These are phyloP conservation scores for Actinomortierella wolfii DNA, from an alignment of 371 early-diverging fungal genomes.

Conservation along the genomic window DNA sequence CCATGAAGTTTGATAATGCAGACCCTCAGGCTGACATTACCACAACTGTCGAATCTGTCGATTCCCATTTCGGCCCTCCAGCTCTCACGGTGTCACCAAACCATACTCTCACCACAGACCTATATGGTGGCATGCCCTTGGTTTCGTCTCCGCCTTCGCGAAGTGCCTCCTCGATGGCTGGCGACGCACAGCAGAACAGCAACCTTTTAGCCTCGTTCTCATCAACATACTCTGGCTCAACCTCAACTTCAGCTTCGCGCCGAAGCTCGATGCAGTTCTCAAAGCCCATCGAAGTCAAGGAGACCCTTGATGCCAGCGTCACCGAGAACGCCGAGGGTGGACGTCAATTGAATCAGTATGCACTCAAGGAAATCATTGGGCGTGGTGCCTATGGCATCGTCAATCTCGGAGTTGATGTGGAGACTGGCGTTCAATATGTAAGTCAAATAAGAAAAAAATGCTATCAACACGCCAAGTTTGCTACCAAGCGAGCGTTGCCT, in stretches of 20 bases:
- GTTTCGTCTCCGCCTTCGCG: too few species aligned
- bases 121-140: too few species aligned
- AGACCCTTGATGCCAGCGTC: conserved; percentile 74
- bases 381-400: conserved; percentile 92
- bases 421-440: conserved; percentile 63
- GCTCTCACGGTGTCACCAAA: too few species aligned
- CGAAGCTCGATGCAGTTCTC: conserved; percentile 15
- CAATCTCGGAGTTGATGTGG: conserved; percentile 71
- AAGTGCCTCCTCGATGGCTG: too few species aligned
- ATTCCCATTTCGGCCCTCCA: too few species aligned
- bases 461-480: too few species aligned
- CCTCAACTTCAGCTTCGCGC: conserved; percentile 10
- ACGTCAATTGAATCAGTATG: conserved; percentile 81
- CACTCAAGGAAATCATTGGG: conserved; percentile 77
- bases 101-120: too few species aligned
- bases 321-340: conserved; percentile 71
- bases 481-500: too few species aligned
- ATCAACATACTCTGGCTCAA: conserved; percentile 7
- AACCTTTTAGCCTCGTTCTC: conserved; percentile 11
- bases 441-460: conserved; percentile 10
- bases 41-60: too few species aligned
- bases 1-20: too few species aligned
- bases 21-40: too few species aligned
- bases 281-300: conserved; percentile 50
- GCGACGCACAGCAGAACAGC: conserved; percentile 8